Conservation (phyloP, 1,284 basidiomycete genomes). For the Taiwanofungus camphoratus region DNA sequence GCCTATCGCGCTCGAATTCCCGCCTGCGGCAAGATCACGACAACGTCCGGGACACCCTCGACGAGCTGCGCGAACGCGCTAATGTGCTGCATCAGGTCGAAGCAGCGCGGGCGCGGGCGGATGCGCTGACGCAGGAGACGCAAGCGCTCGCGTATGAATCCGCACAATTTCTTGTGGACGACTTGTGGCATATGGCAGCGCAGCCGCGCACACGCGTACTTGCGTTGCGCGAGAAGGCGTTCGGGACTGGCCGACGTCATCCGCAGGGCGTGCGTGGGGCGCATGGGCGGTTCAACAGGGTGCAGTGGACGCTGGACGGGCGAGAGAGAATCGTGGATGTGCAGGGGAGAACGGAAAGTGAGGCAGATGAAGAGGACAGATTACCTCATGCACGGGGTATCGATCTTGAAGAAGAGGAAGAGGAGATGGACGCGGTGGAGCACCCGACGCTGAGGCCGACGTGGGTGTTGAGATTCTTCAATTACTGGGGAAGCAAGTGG, state of each 20-base stretch:
- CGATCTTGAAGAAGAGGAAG: slow-evolving; percentile 34
- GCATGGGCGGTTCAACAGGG: slow-evolving; percentile 51
- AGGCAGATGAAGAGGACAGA: slow-evolving; percentile 62
- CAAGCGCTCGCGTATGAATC: slow-evolving; percentile 67
- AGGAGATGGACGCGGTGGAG: slow-evolving; percentile 48
- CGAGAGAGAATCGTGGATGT: slow-evolving; percentile 54
- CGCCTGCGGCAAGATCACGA: slow-evolving; percentile 52
- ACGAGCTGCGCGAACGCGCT: slow-evolving; percentile 39
- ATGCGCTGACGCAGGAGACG: slow-evolving; percentile 54
- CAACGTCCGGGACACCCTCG: slow-evolving; percentile 40
- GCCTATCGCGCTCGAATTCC: slow-evolving; percentile 48
- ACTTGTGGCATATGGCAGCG: slow-evolving; percentile 60
- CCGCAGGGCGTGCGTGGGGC: slow-evolving; percentile 43
- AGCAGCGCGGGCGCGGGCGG: slow-evolving; percentile 39
- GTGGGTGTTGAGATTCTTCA: slow-evolving; percentile 71
- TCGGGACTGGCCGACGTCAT: slow-evolving; percentile 39
- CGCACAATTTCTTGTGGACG: slow-evolving; percentile 56
- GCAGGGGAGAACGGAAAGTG: slow-evolving; percentile 65
- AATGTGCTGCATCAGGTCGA: slow-evolving; percentile 47
- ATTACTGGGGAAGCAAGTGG: slow-evolving; percentile 55
- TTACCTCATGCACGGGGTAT: slow-evolving; percentile 31
- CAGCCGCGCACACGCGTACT: slow-evolving; percentile 59
- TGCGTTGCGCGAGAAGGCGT: slow-evolving; percentile 51
- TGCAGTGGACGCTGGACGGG: slow-evolving; percentile 68
- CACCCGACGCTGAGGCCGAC: slow-evolving; percentile 59